Percentiles rank a stretch among this genome's conserved stretches.
phyloP scores from a whole-genome alignment of 345 rosid species.

The Ceriops decandra region DNA sequence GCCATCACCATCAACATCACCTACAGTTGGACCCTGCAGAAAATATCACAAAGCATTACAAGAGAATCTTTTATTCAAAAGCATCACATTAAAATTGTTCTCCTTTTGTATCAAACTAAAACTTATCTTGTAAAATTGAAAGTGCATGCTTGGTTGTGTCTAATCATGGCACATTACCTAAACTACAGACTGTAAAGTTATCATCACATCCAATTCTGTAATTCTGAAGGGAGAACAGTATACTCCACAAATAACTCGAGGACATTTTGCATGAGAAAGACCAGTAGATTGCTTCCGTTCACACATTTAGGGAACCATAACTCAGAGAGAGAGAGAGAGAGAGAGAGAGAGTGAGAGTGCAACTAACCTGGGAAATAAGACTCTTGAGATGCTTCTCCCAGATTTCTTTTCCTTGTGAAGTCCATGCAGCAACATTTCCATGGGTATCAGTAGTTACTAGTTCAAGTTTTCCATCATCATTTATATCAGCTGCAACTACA shows the following conservation, averaged over 20 bases:
- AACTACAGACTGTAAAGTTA: constrained; percentile 1
- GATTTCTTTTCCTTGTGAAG: constrained; percentile 80
- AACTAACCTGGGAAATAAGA: constrained; percentile 81
- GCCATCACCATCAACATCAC: constrained; percentile 98
- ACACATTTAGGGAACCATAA: too few species aligned
- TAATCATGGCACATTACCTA: too few species aligned
- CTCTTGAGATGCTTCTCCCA: constrained; percentile 93
- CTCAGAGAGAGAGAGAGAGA: too few species aligned
- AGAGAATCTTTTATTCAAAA: neutral
- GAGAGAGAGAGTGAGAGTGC: neutral
- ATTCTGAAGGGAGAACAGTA: neutral
- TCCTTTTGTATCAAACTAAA: too few species aligned
- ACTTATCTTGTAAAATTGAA: too few species aligned
- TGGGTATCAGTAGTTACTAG: constrained; percentile 91
- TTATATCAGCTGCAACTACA: constrained; percentile 94
- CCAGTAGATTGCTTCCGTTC: too few species aligned
- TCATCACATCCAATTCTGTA: neutral
- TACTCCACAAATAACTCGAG: neutral
- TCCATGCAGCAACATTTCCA: constrained; percentile 99
- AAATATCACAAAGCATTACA: constrained; percentile 13
- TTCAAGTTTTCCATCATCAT: constrained; percentile 98
- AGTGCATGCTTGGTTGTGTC: too few species aligned
- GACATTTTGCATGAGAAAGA: too few species aligned
- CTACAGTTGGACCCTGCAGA: constrained; percentile 78
- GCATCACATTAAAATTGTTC: neutral